Evolutionary conservation across 352 stramenopile genomes (phyloP), one percentile per base, ranked within the genome.

Genomic region (Aphanomyces stellatus): DNA sequence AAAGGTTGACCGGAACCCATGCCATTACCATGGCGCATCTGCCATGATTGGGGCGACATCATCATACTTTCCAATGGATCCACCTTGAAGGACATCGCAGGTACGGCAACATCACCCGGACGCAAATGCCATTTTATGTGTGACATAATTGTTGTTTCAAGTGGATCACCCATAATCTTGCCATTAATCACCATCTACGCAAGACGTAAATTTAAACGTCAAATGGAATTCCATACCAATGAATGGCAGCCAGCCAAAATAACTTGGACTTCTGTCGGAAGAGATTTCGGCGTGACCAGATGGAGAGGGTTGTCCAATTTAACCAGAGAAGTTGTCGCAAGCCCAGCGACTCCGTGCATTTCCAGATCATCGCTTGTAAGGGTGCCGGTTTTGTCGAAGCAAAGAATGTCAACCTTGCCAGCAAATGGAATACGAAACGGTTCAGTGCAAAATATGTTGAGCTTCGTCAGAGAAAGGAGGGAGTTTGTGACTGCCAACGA

Each of bases 321-420:
- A 37, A 35, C 60, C 35, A 25, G 13, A 27, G 15, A 49, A 60
- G 1, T 31, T n/a, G 51, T 62, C 35, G 62, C 25, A 13, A 82
- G 49, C 10, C 77, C 77, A 0, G 74, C 69, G 55, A 82, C 70
- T 1, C 77, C 77, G 11, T 69, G 72, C 62, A 85, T 71, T 55
- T 81, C 79, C 61, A 98, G 81, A 53, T 95, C 79, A 76, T 98
- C 95, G 53, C 80, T 96, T 0, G 95, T 98, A 15, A 98, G 76
- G 7, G 95, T 98, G 22, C 96, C 96, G 0, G 94, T 98, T 72
- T 98, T 98, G 77, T 98, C 95, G 69, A 98, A 98, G 68, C 84
- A 97, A 72, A 91, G 97, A 4, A 94, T 71, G 67, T 96, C 78
- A 1, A 98, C 79, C 41, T 90, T 85, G 24, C 94, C 95, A 31